Evolutionary conservation across 1,139 yeast species (phyloP).

Genomic region (Pichia terricola): DNA sequence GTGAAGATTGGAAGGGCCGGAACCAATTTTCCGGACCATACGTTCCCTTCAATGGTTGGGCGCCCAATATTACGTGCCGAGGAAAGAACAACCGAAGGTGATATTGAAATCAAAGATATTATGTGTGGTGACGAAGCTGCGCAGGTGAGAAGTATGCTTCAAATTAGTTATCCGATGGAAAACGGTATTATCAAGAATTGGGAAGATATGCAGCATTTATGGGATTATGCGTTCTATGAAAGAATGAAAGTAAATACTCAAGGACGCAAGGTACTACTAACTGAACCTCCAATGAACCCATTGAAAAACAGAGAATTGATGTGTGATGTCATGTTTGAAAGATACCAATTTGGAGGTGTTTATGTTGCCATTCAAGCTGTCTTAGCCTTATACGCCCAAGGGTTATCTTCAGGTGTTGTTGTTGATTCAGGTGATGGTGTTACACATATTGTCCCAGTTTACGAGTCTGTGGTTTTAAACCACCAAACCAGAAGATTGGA

Average conservation of each 20-base stretch:
- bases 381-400: conserved; percentile 93
- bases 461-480: conserved; percentile 89
- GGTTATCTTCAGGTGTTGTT: conserved; percentile 94
- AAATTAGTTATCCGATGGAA: conserved; percentile 95
- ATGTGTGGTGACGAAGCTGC: conserved; percentile 98
- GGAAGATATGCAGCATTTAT: conserved; percentile 97
- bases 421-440: conserved; percentile 86
- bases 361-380: conserved; percentile 98
- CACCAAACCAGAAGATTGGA: conserved; percentile 88
- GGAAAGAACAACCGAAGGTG: conserved; percentile 49
- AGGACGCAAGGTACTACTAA: conserved; percentile 74
- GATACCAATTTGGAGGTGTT: conserved; percentile 90
- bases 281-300: conserved; percentile 99
- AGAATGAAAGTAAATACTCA: conserved; percentile 71
- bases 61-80: conserved; percentile 96
- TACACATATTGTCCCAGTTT: conserved; percentile 95
- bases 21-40: conserved; percentile 92
- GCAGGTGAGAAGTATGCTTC: conserved; percentile 79
- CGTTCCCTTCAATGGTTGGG: conserved; percentile 98
- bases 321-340: conserved; percentile 97
- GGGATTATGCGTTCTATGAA: conserved; percentile 97
- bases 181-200: conserved; percentile 95
- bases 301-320: conserved; percentile 83
- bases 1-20: conserved; percentile 94
- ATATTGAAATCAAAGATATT: conserved; percentile 70